Percentiles rank a stretch among this genome's conserved stretches.
These are phyloP conservation scores for Boletales sp. DNA, from an alignment of 768 basidiomycete genomes.

Conservation along the genomic window DNA sequence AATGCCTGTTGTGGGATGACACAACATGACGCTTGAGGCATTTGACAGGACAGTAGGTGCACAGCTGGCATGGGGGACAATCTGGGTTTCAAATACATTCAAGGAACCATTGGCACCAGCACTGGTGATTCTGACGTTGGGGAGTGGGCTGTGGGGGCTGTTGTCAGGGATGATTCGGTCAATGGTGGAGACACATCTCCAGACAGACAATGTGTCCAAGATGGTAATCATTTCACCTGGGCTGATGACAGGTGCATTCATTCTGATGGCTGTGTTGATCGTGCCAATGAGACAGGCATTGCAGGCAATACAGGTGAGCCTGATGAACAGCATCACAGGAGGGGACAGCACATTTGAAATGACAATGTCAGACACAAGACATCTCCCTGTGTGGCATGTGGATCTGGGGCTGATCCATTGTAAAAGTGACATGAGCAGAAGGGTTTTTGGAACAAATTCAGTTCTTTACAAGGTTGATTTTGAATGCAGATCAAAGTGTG, in stretches of 20 bases:
- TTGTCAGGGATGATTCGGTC: slow-evolving; percentile 44
- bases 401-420: background rate
- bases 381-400: background rate
- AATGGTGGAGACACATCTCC: slow-evolving; percentile 31
- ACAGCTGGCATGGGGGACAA: slow-evolving; percentile 31
- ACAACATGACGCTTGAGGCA: slow-evolving; percentile 40
- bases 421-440: slow-evolving; percentile 25
- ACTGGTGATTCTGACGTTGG: slow-evolving; percentile 38
- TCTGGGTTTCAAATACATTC: slow-evolving; percentile 37
- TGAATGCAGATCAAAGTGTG: slow-evolving; percentile 30
- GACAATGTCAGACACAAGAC: slow-evolving; percentile 38
- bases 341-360: too few species aligned
- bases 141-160: slow-evolving; percentile 36
- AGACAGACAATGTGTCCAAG: slow-evolving; percentile 18
- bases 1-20: slow-evolving; percentile 21
- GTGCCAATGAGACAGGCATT: slow-evolving; percentile 3
- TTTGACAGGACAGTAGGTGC: slow-evolving; percentile 34
- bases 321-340: slow-evolving; percentile 13
- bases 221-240: slow-evolving; percentile 37
- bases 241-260: slow-evolving; percentile 14
- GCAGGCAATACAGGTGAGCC: slow-evolving; percentile 24
- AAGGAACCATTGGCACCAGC: slow-evolving; percentile 32
- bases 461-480: slow-evolving; percentile 30
- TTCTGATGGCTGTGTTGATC: background rate
- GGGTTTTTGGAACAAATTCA: slow-evolving; percentile 30